These are phyloP conservation scores for Cinchona pubescens DNA, from an alignment of 257 asterid genomes.

Conservation along the genomic window DNA sequence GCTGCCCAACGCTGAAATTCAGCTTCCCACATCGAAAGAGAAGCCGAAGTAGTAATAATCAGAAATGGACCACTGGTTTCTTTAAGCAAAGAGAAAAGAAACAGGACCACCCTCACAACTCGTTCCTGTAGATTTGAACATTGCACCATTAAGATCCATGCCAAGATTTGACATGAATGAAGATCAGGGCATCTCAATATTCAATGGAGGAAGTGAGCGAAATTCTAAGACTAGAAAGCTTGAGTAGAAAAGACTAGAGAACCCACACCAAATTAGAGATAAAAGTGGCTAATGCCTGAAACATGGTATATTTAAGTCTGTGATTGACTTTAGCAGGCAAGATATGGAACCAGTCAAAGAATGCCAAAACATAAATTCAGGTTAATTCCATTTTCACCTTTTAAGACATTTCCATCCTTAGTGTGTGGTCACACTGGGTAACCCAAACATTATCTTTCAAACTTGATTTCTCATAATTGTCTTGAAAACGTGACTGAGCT, in stretches of 20 bases:
- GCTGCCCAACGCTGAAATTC: conserved; percentile 27
- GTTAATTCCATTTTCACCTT: background rate
- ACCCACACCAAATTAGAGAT: background rate
- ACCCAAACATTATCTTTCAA: background rate
- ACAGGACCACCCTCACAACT: conserved; percentile 21
- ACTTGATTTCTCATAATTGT: background rate
- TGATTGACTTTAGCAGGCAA: background rate
- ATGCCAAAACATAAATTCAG: background rate
- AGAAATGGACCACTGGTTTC: conserved; percentile 22
- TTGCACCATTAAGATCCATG: background rate
- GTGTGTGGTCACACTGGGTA: background rate
- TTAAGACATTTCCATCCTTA: background rate
- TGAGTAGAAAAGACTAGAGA: background rate
- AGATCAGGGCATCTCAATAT: background rate
- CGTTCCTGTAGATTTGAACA: conserved; percentile 27
- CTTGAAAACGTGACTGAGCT: too few species aligned
- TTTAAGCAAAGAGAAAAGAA: conserved; percentile 24
- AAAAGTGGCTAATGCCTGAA: background rate
- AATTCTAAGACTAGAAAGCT: background rate
- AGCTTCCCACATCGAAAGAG: conserved; percentile 33
- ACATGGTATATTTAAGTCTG: too few species aligned
- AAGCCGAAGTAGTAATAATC: conserved; percentile 24
- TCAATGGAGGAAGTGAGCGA: conserved; percentile 1
- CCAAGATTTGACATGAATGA: background rate
- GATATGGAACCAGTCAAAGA: background rate